phyloP scores from a whole-genome alignment of 768 basidiomycete species.

The Panus rudis region DNA sequence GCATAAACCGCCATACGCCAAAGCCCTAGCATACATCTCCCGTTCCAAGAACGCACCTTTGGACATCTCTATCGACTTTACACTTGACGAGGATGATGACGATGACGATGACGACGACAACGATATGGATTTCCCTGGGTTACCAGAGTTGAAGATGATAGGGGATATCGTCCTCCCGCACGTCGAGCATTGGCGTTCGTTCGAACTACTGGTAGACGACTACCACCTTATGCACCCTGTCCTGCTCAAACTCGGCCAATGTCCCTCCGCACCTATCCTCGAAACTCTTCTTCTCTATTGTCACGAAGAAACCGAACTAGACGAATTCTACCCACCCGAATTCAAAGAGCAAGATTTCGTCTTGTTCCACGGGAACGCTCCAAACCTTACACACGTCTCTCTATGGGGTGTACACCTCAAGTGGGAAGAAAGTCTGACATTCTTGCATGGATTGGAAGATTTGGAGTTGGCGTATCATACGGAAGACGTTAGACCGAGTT shows the following conservation, averaged over 20 bases:
- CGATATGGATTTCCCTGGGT: conserved; percentile 7
- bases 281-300: conserved; percentile 49
- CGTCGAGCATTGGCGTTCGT: conserved; percentile 43
- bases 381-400: conserved; percentile 39
- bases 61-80: conserved; percentile 38
- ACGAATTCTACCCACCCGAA: conserved; percentile 30
- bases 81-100: conserved; percentile 17
- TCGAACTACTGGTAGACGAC: conserved; percentile 39
- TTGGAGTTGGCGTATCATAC: conserved; percentile 59
- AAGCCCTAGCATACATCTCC: conserved; percentile 37
- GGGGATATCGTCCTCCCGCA: conserved; percentile 41
- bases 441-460: conserved; percentile 39
- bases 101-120: conserved; percentile 10
- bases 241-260: conserved; percentile 35
- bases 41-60: conserved; percentile 51
- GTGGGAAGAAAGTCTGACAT: conserved; percentile 45
- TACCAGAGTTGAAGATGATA: conserved; percentile 14
- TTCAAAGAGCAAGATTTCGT: conserved; percentile 37
- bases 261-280: conserved; percentile 45
- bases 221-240: conserved; percentile 35
- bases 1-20: conserved; percentile 38
- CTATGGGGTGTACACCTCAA: conserved; percentile 70
- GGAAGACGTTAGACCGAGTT: conserved; percentile 57
- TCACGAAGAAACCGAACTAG: conserved; percentile 37
- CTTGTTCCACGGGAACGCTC: conserved; percentile 47